Conservation (phyloP, 2,329 filamentous ascomycete species). For the Rutstroemia sp. region DNA sequence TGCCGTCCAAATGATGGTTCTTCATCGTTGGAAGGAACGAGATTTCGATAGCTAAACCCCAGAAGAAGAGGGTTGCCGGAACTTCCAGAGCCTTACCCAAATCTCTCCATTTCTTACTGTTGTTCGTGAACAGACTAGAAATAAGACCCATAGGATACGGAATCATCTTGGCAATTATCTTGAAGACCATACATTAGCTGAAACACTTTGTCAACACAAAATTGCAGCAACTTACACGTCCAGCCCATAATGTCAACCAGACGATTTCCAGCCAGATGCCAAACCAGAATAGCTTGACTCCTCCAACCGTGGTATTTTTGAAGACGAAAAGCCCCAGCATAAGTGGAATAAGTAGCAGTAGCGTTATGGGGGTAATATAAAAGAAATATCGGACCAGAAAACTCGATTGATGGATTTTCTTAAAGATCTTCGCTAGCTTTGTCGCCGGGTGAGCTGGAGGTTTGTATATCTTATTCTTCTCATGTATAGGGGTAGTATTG, state of each 20-base stretch:
- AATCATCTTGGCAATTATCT: conserved; percentile 57
- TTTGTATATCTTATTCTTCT: conserved; percentile 56
- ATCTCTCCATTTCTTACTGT: conserved; percentile 87
- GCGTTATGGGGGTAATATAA: conserved; percentile 59
- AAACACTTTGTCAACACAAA: background rate
- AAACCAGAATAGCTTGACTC: conserved; percentile 80
- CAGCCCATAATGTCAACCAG: conserved; percentile 86
- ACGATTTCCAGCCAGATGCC: conserved; percentile 91
- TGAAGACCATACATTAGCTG: conserved; percentile 7
- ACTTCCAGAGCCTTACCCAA: conserved; percentile 80
- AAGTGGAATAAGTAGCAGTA: conserved; percentile 60
- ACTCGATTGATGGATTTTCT: conserved; percentile 56
- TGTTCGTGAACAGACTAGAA: conserved; percentile 72
- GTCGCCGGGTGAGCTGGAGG: conserved; percentile 56
- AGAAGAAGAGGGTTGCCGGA: conserved; percentile 80
- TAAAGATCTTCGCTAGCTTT: conserved; percentile 55
- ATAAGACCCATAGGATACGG: conserved; percentile 54
- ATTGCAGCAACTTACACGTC: conserved; percentile 37
- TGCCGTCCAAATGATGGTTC: conserved; percentile 44
- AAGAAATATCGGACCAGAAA: conserved; percentile 62
- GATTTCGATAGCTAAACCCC: conserved; percentile 80
- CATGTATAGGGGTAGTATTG: conserved; percentile 58
- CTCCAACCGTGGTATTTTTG: conserved; percentile 57
- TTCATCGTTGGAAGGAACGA: conserved; percentile 81
- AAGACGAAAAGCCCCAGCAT: conserved; percentile 56